Percentiles rank a stretch among this genome's conserved stretches.
phyloP scores from a whole-genome alignment of 805 yeast species.

The Saturnispora bothae region DNA sequence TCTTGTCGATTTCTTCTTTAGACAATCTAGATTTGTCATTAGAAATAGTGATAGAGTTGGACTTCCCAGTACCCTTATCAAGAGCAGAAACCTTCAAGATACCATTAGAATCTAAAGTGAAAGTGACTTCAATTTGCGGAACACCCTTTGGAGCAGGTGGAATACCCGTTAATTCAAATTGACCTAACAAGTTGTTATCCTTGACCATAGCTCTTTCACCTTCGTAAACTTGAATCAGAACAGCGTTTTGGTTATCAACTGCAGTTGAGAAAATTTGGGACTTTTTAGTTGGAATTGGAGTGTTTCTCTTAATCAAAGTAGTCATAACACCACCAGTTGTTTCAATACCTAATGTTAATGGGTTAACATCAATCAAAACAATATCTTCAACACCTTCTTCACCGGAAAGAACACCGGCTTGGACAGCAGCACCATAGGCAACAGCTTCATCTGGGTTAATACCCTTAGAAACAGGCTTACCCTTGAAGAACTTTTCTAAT shows the following conservation, averaged over 20 bases:
- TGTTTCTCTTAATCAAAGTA: conserved; percentile 85
- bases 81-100: conserved; percentile 77
- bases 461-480: conserved; percentile 94
- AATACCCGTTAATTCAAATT: conserved; percentile 75
- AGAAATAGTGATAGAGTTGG: conserved; percentile 82
- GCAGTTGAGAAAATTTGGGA: conserved; percentile 94
- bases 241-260: conserved; percentile 94
- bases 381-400: conserved; percentile 88
- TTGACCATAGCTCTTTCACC: conserved; percentile 94
- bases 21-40: conserved; percentile 92
- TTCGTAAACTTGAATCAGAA: conserved; percentile 85
- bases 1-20: conserved; percentile 90
- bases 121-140: conserved; percentile 86
- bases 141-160: conserved; percentile 91
- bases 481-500: conserved; percentile 80
- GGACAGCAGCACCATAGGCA: conserved; percentile 99
- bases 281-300: conserved; percentile 92
- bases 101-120: conserved; percentile 80
- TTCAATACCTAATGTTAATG: conserved; percentile 91
- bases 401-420: conserved; percentile 95
- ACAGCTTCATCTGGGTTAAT: conserved; percentile 99
- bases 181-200: conserved; percentile 85
- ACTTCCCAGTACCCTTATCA: conserved; percentile 91
- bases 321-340: conserved; percentile 98
- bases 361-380: conserved; percentile 86